These are phyloP conservation scores for Neonectria sp. DNA, from an alignment of 2,329 filamentous ascomycete genomes.

Conservation along the genomic window DNA sequence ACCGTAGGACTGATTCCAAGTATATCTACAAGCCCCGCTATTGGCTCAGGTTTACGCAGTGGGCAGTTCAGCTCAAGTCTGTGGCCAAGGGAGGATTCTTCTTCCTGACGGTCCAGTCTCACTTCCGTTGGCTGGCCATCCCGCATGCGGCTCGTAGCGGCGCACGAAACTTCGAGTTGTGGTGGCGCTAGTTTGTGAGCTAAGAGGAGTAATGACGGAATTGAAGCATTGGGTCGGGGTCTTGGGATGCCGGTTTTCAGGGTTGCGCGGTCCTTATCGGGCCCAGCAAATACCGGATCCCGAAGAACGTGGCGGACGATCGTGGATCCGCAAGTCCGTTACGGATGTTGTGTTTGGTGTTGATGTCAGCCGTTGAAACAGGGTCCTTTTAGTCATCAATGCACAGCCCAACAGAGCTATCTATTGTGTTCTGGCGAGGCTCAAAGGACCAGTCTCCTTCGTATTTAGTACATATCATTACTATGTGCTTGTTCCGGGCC, in stretches of 20 bases:
- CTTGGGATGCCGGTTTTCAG: conserved; percentile 24
- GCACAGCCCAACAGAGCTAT: background rate
- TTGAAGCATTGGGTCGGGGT: conserved; percentile 37
- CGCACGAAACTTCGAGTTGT: conserved; percentile 41
- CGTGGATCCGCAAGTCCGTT: conserved; percentile 2
- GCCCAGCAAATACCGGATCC: conserved; percentile 1
- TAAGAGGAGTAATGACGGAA: conserved; percentile 48
- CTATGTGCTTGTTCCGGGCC: too few relatives aligned
- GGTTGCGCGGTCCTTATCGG: conserved; percentile 13
- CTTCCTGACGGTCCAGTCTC: conserved; percentile 29
- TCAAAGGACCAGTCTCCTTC: background rate
- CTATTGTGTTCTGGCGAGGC: background rate
- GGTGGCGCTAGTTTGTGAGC: conserved; percentile 41
- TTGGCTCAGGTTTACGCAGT: conserved; percentile 41
- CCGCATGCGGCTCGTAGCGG: conserved; percentile 45
- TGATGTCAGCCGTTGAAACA: conserved; percentile 16
- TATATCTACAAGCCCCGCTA: conserved; percentile 8
- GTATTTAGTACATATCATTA: background rate
- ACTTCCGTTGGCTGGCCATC: conserved; percentile 40
- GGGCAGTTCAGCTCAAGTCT: conserved; percentile 25
- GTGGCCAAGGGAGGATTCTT: conserved; percentile 34
- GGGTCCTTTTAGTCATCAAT: conserved; percentile 7
- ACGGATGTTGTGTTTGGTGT: conserved; percentile 4
- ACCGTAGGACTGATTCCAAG: background rate
- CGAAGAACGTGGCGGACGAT: conserved; percentile 10